phyloP scores from a whole-genome alignment of 306 rosid species.

The Benincasa hispida region DNA sequence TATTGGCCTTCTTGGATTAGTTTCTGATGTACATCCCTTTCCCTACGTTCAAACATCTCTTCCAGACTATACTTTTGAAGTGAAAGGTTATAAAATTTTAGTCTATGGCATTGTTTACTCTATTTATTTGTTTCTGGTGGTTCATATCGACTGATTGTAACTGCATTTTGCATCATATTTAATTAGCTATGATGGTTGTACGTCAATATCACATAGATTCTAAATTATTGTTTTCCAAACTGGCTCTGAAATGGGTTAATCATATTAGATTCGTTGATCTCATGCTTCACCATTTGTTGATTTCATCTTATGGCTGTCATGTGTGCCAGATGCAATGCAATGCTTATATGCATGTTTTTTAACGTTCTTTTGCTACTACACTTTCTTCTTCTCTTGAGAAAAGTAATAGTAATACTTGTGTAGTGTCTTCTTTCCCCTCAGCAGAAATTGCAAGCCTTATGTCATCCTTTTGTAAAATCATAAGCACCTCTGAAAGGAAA shows the following conservation, averaged over 20 bases:
- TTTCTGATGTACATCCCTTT: background rate
- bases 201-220: background rate
- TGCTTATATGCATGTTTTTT: background rate
- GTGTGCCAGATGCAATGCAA: background rate
- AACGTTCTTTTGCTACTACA: background rate
- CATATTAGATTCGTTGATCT: background rate
- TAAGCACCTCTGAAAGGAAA: background rate
- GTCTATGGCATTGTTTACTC: background rate
- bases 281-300: background rate
- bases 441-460: background rate
- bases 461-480: background rate
- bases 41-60: background rate
- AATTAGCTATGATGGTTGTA: background rate
- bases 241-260: background rate
- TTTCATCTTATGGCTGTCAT: background rate
- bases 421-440: background rate
- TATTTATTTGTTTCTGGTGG: background rate
- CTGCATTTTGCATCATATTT: background rate
- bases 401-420: background rate
- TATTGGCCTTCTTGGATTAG: background rate
- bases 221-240: background rate
- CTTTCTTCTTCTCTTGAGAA: background rate
- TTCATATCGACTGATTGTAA: background rate
- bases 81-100: background rate
- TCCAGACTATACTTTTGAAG: background rate